Base-by-base conservation (phyloP, 129 eudicot species). In the Flaveria sonorensis region DNA sequence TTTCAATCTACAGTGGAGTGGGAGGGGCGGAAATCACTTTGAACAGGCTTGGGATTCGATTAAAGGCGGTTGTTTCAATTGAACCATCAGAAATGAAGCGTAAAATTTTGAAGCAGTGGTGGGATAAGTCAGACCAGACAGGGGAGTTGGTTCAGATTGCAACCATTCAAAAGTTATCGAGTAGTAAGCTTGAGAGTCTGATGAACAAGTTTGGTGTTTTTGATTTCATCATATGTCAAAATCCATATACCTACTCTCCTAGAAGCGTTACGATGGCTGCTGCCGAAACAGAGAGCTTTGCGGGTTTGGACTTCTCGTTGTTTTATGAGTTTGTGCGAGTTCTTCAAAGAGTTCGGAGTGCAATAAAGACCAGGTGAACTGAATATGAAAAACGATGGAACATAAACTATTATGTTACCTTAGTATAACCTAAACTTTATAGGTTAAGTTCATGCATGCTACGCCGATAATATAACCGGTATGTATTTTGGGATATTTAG, bases 11-110 rank as follows among this genome's bases (percentile, higher is more conserved):
- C 51, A 89, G 86, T 39, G 96, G 99, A 19, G 79, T 91, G 63
- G 99, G 99, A 28, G 99, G 99, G 20, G 93, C 87, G 0, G 97
- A 95, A 65, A 81, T 95, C n/a, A 84, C 99, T 52, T 77, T 95
- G 55, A 86, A 91, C 74, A 81, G 93, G 23, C 89, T 95, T 28
- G 97, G 96, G 4, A 91, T 95, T 30, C 86, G 74, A 15, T 72
- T 95, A 57, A 91, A 86, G 73, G 90, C 63, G 32, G 90, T 95
- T 2, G 96, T 95, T 19, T 92, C 99, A 0, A 75, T 95, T 43
- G 99, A 95, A 75, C 83, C 97, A 0, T 87, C 83, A 4, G 99
- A 95, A 61, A 55, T 47, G 6, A 89, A 84, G 47, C 88, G 97
- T 39, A 86, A 79, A 79, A 85, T 95, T 43, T 70, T 95, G 51